Evolutionary conservation across 192 early-diverging fungal genomes (phyloP), one percentile per base, ranked within the genome.

Genomic region (Linnemannia hyalina): DNA sequence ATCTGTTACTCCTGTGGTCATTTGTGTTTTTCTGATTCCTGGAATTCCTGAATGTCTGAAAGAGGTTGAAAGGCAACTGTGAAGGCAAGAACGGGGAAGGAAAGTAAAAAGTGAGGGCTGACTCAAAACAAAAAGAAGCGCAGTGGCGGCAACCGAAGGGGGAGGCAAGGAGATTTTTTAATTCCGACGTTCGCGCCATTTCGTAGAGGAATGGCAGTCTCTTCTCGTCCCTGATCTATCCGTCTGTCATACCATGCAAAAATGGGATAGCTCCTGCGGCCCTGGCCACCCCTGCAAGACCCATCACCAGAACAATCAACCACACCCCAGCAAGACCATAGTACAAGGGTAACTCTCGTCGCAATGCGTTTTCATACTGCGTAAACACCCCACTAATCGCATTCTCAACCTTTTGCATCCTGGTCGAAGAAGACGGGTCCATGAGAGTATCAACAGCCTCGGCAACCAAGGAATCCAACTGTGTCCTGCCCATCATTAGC

Each of bases 1-100:
- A 18, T 96, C 92, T 69, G 80, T 60, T 36, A 70, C 15, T 78
- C 72, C 72, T 22, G 78, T 55, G 20, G 80, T 74, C 84, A 86
- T 86, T 40, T 32, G 11, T 29, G 15, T 68, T 35, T 18, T 68
- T 8, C 29, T 68, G 7, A 5, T 46, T 46, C 44, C 11, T 15
- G 29, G 29, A 15, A 32, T 65, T 65, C 29, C 60, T 32, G 8
- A 15, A 32, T 10, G 60, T 32, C 60, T 32, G 13, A 32, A 22
- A 40, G 38, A 40, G 38, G 49, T 9, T 15, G 60, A 65, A 32
- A 65, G 13, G 29, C 47, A 32, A 29, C 9, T 52, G 49, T 22
- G 60, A 35, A 32, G n/a, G 60, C 29, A 32, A 26, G n/a, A 55
- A 60, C 2, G 60, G 32, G 13, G 13, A 65, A 65, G 32, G 29